Evolutionary conservation across 495 filamentous ascomycete species (phyloP).

Genomic region (Neurospora tetrasperma): DNA sequence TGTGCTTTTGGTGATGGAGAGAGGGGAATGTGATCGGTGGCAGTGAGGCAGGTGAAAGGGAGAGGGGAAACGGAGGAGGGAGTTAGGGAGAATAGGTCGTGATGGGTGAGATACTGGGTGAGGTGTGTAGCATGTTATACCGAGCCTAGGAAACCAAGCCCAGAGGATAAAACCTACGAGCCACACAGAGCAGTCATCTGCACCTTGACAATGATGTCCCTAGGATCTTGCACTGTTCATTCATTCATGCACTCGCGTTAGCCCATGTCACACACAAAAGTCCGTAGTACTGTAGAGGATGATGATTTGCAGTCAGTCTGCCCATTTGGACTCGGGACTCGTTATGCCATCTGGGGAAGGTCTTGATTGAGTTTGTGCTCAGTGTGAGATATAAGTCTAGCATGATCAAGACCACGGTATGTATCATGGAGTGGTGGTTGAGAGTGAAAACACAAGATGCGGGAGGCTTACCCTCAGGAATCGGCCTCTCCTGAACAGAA

Average conservation of each 20-base stretch:
- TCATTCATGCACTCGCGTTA: conserved; percentile 21
- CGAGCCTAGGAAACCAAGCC: no score
- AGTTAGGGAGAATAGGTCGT: not conserved
- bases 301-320: not conserved
- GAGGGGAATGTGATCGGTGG: no score
- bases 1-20: no score
- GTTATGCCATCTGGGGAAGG: no score
- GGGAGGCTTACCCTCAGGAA: conserved; percentile 32
- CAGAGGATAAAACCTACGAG: conserved; percentile 46
- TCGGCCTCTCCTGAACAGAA: conserved; percentile 52
- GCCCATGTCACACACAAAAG: not conserved
- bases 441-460: no score
- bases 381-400: no score
- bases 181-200: conserved; percentile 81
- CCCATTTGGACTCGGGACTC: not conserved
- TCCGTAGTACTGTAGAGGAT: not conserved
- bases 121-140: no score
- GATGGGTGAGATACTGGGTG: not conserved
- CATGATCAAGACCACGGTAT: no score
- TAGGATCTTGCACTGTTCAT: conserved; percentile 51
- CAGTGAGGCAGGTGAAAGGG: no score
- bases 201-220: conserved; percentile 80
- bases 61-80: no score
- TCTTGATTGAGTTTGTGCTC: no score
- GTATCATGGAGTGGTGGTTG: no score